Percentiles rank a stretch among this genome's conserved stretches.
Conservation (phyloP, 495 filamentous ascomycete genomes). For the Eremomyces bilateralis region DNA sequence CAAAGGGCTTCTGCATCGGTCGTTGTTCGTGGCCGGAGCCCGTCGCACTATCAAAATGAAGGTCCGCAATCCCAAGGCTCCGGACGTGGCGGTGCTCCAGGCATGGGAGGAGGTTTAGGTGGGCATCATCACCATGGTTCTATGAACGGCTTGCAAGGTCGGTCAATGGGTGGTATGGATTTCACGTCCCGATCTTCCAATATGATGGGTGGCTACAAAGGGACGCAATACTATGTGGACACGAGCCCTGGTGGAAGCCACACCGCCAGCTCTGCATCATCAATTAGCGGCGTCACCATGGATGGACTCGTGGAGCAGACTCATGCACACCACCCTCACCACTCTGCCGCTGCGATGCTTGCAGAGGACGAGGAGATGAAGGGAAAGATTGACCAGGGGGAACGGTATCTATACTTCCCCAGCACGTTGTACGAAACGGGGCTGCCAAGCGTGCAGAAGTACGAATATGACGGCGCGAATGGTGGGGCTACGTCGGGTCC, state of each 20-base stretch:
- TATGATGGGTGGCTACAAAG: constrained; percentile 9
- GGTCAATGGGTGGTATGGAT: constrained; percentile 3
- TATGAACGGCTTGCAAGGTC: constrained; percentile 2
- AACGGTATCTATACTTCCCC: too few species aligned
- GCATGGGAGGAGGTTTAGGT: constrained; percentile 14
- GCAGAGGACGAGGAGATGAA: too few species aligned
- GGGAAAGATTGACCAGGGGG: too few species aligned
- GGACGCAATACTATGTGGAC: constrained; percentile 12
- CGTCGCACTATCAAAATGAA: constrained; percentile 81
- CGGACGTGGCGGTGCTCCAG: constrained; percentile 50
- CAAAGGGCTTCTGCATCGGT: constrained; percentile 59
- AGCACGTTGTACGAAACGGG: too few species aligned
- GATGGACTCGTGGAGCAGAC: too few species aligned
- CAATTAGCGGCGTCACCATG: constrained; percentile 18
- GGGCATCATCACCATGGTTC: constrained; percentile 1
- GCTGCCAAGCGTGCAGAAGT: too few species aligned
- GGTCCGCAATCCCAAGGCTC: constrained; percentile 35
- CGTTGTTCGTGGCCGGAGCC: constrained; percentile 83
- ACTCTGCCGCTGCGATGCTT: too few species aligned
- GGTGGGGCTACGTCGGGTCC: too few species aligned
- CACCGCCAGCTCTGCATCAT: constrained; percentile 16
- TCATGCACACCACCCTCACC: too few species aligned
- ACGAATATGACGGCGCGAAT: too few species aligned
- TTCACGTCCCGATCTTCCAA: neutral
- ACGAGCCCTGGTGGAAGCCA: constrained; percentile 4